Conservation (phyloP, 2,329 filamentous ascomycete genomes). For the Aureobasidium sp. region DNA sequence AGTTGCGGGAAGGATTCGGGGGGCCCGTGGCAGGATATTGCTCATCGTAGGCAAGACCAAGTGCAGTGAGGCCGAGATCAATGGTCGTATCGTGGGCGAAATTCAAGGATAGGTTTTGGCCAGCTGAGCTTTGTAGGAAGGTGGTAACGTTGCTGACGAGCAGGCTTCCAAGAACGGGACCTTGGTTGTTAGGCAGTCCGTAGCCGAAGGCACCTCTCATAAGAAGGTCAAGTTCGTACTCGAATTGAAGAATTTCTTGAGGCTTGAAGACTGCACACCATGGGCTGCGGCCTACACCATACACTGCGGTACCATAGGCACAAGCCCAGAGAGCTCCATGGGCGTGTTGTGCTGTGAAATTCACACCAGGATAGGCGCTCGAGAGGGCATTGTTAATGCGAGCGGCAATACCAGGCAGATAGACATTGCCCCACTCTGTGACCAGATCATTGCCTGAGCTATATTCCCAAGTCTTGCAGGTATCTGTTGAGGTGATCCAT, state of each 20-base stretch:
- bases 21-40: slow-evolving; percentile 7
- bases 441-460: slow-evolving; percentile 12
- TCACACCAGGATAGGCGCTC: slow-evolving; percentile 5
- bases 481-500: slow-evolving; percentile 12
- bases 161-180: slow-evolving; percentile 8
- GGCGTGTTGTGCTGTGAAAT: slow-evolving; percentile 9
- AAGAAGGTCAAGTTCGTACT: slow-evolving; percentile 13
- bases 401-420: slow-evolving; percentile 7
- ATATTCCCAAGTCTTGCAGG: slow-evolving; percentile 13
- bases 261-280: slow-evolving; percentile 12
- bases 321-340: slow-evolving; percentile 13
- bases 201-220: slow-evolving; percentile 14
- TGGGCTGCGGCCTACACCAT: slow-evolving; percentile 7
- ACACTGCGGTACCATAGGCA: slow-evolving; percentile 13
- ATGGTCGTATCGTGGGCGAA: slow-evolving; percentile 15
- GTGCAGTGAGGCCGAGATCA: slow-evolving; percentile 12
- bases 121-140: background rate
- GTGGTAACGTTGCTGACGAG: slow-evolving; percentile 12
- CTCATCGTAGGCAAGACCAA: slow-evolving; percentile 9
- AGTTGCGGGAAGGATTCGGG: background rate
- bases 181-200: slow-evolving; percentile 9
- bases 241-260: slow-evolving; percentile 12
- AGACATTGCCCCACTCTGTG: slow-evolving; percentile 9
- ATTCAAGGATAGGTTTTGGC: slow-evolving; percentile 11
- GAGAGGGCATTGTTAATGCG: slow-evolving; percentile 11